Percentiles rank a stretch among this genome's conserved stretches.
These are phyloP conservation scores for Ramalina peruviana DNA, from an alignment of 495 filamentous ascomycete species.

Conservation along the genomic window DNA sequence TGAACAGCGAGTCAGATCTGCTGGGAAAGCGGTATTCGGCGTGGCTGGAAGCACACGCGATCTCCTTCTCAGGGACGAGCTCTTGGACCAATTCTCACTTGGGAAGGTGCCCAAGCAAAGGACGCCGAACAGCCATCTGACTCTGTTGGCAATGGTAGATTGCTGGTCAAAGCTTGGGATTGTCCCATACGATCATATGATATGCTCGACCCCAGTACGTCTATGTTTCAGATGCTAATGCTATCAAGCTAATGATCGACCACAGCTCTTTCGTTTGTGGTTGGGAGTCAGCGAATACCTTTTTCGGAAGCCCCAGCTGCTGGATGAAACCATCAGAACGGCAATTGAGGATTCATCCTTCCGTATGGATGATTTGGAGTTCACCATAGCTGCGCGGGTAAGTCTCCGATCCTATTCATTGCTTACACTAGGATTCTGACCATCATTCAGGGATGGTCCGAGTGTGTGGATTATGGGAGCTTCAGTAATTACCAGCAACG, in stretches of 20 bases:
- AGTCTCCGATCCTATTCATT: conserved; percentile 13
- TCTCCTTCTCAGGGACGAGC: conserved; percentile 63
- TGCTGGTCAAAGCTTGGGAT: conserved; percentile 91
- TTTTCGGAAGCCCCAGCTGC: conserved; percentile 69
- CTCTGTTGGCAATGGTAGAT: conserved; percentile 94
- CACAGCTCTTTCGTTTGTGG: conserved; percentile 86
- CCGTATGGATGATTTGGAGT: conserved; percentile 83
- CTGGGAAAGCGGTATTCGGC: conserved; percentile 69
- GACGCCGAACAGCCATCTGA: conserved; percentile 81
- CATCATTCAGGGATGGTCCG: conserved; percentile 62
- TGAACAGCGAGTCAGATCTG: conserved; percentile 60
- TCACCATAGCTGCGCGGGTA: conserved; percentile 84
- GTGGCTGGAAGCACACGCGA: conserved; percentile 39
- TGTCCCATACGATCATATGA: conserved; percentile 97
- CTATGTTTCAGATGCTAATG: not conserved
- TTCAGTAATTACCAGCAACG: conserved; percentile 82
- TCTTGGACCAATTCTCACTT: conserved; percentile 77
- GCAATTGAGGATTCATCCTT: conserved; percentile 82
- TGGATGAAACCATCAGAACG: conserved; percentile 74
- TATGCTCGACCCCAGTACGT: conserved; percentile 82
- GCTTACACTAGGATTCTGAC: not conserved
- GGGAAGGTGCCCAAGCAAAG: conserved; percentile 49
- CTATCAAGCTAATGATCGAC: not conserved
- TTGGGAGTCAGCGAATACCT: conserved; percentile 94
- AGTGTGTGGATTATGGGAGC: conserved; percentile 78